Evolutionary conservation across 2,329 filamentous ascomycete species (phyloP), one percentile per base, ranked within the genome.

Genomic region (Thielaviopsis euricoi): DNA sequence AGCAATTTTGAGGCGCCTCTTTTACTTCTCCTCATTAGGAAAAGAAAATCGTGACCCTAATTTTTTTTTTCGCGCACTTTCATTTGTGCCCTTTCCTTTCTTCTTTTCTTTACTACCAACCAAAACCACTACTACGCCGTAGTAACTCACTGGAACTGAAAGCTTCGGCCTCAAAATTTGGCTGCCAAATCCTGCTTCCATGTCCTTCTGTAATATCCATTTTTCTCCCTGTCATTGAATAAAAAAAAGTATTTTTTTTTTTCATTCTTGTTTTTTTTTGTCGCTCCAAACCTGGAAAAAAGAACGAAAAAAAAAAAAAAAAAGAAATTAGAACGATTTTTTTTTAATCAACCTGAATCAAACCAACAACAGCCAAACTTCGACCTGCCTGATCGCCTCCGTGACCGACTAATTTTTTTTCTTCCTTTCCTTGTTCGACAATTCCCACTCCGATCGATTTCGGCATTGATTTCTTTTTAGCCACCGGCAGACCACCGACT

Each of bases 211-310:
- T 43, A 43, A 43, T 43, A 43, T 43, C 37, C 37, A 43, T 43
- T 43, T 43, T 43, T 43, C 37, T 43, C 37, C 37, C 37, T 43
- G 37, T 15, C 37, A 43, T 43, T 48, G 40, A 55, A 53, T 55
- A 21, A 43, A 46, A 54, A 56, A 58, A 22, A 26, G 25, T 48
- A 58, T 57, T 58, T 40, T 19, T 12, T 43, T 43, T 17, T 17
- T 43, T 43, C 17, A 17, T n/a, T n/a, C 15, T 43, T 43, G 2
- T 43, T 10, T 17, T 12, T 12, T 10, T 43, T n/a, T 43, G 17
- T 43, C 15, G 37, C 37, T 15, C 37, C 37, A 43, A 10, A 43
- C 37, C 7, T n/a, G n/a, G 5, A 43, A 10, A 2, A 15, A n/a
- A 43, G 3, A n/a, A 43, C 3, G 13, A 40, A 10, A 4, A 40